phyloP scores from a whole-genome alignment of 2,329 filamentous ascomycete genomes.

The Pseudogymnoascus sp. region DNA sequence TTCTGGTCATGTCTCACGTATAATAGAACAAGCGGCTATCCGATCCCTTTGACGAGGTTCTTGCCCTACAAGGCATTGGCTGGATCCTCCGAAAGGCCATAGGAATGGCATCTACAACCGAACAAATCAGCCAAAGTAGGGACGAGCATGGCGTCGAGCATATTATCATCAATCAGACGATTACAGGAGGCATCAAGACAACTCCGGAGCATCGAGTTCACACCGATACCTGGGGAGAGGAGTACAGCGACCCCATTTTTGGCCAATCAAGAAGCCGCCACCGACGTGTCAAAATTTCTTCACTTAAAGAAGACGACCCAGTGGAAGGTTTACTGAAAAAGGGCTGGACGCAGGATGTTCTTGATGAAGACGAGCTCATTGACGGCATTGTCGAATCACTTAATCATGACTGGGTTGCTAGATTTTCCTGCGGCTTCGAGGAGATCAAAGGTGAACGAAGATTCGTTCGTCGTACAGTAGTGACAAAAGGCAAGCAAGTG shows the following conservation, averaged over 20 bases:
- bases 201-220: not conserved
- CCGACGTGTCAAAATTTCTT: not conserved
- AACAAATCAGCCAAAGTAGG: slow-evolving; percentile 23
- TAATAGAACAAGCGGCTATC: slow-evolving; percentile 42
- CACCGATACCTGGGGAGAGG: not conserved
- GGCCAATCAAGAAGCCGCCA: not conserved
- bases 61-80: slow-evolving; percentile 45
- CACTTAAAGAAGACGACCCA: not conserved
- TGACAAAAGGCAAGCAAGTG: not conserved
- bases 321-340: not conserved
- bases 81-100: slow-evolving; percentile 52
- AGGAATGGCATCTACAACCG: slow-evolving; percentile 45
- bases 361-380: not conserved
- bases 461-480: not conserved
- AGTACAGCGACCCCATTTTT: not conserved
- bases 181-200: not conserved
- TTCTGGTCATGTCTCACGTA: not conserved
- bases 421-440: not conserved
- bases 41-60: slow-evolving; percentile 44
- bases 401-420: not conserved
- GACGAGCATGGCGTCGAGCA: not conserved
- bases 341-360: not conserved
- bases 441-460: not conserved
- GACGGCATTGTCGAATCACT: not conserved
- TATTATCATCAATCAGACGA: not conserved